Percentiles rank a stretch among this genome's conserved stretches.
phyloP scores from a whole-genome alignment of 2,329 filamentous ascomycete species.

The Pseudofabraea citricarpa region DNA sequence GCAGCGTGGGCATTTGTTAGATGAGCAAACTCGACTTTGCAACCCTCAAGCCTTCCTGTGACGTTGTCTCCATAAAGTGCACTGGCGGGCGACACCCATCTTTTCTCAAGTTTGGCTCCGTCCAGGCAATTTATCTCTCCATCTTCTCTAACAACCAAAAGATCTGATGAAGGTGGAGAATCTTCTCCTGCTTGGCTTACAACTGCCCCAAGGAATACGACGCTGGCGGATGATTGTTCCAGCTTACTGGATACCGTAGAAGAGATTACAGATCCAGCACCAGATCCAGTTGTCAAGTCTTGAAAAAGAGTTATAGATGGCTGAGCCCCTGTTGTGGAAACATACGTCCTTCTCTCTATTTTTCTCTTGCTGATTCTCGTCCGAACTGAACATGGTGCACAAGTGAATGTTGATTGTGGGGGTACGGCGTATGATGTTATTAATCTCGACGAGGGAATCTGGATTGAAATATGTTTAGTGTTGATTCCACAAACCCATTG shows the following conservation, averaged over 20 bases:
- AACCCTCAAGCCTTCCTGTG: conserved; percentile 27
- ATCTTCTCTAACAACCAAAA: conserved; percentile 55
- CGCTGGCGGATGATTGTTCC: conserved; percentile 29
- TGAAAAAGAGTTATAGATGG: conserved; percentile 55
- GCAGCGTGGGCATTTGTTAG: conserved; percentile 26
- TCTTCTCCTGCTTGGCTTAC: conserved; percentile 7
- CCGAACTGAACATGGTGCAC: conserved; percentile 54
- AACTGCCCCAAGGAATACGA: conserved; percentile 39
- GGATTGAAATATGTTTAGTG: conserved; percentile 5
- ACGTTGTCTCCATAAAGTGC: conserved; percentile 28
- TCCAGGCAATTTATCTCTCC: conserved; percentile 59
- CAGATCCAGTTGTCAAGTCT: conserved; percentile 46
- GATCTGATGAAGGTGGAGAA: conserved; percentile 20
- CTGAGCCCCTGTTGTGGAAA: conserved; percentile 43
- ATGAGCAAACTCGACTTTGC: conserved; percentile 25
- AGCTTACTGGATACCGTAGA: conserved; percentile 42
- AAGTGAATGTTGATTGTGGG: conserved; percentile 59
- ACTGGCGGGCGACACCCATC: conserved; percentile 39
- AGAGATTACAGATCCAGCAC: conserved; percentile 49
- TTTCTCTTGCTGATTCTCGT: conserved; percentile 37
- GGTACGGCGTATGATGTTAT: conserved; percentile 64
- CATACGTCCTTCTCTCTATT: conserved; percentile 56
- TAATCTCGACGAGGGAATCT: conserved; percentile 57
- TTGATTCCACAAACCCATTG: background rate
- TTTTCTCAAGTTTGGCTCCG: conserved; percentile 45